These are phyloP conservation scores for Ogataea methylovora DNA, from an alignment of 805 yeast genomes.

Conservation along the genomic window DNA sequence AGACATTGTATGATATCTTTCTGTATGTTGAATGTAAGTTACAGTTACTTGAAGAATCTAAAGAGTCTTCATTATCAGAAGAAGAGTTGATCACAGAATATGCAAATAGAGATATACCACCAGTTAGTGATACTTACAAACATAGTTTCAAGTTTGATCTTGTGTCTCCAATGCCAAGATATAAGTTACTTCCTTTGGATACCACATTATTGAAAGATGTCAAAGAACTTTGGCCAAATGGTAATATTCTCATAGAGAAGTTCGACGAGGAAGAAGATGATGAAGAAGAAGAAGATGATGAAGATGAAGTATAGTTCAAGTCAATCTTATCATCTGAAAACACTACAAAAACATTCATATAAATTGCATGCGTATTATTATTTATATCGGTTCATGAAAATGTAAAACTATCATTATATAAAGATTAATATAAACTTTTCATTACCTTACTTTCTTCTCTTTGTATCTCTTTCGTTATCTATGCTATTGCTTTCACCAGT, in stretches of 20 bases:
- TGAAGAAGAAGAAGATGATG: slow-evolving; percentile 15
- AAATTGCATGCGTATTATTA: not conserved
- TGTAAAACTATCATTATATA: not conserved
- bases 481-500: slow-evolving; percentile 4
- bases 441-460: slow-evolving; percentile 17
- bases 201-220: slow-evolving; percentile 14
- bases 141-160: slow-evolving; percentile 25
- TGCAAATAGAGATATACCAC: slow-evolving; percentile 1
- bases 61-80: slow-evolving; percentile 7
- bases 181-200: slow-evolving; percentile 18
- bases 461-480: slow-evolving; percentile 6
- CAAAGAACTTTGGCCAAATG: slow-evolving; percentile 30
- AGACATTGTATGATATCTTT: slow-evolving; percentile 41
- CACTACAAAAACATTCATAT: not conserved
- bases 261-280: slow-evolving; percentile 5
- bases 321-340: not conserved
- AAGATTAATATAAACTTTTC: not conserved
- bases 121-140: slow-evolving; percentile 8
- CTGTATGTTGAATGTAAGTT: slow-evolving; percentile 38
- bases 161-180: slow-evolving; percentile 28
- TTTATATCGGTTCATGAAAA: not conserved
- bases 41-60: slow-evolving; percentile 7
- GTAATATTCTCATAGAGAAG: slow-evolving; percentile 25
- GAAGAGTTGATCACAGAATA: slow-evolving; percentile 5
- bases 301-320: slow-evolving; percentile 3